Evolutionary conservation across 257 asterid species (phyloP).

Genomic region (Eucommia ulmoides): DNA sequence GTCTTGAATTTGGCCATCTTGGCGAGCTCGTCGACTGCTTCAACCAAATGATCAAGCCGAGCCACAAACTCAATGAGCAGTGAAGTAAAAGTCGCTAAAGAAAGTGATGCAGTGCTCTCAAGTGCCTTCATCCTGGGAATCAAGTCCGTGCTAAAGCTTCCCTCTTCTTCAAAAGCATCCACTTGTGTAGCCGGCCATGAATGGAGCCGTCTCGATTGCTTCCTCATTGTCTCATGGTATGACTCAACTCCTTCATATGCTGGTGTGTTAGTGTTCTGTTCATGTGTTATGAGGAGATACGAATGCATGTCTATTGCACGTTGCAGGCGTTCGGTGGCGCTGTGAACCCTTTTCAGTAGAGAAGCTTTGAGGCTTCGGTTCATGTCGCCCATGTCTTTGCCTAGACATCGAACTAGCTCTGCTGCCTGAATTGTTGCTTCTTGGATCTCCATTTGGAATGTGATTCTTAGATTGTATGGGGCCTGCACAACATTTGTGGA

Average conservation of each 20-base stretch:
- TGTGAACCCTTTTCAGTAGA: conserved; percentile 34
- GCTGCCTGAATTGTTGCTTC: conserved; percentile 45
- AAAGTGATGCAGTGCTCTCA: conserved; percentile 44
- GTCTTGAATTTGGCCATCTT: conserved; percentile 47
- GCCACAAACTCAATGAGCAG: conserved; percentile 59
- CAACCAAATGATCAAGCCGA: conserved; percentile 61
- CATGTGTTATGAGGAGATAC: conserved; percentile 27
- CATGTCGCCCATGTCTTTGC: conserved; percentile 39
- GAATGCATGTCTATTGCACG: conserved; percentile 43
- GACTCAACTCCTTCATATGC: conserved; percentile 10
- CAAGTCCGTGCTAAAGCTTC: conserved; percentile 17
- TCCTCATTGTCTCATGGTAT: conserved; percentile 43
- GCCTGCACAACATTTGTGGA: no score
- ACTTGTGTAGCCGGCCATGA: conserved; percentile 62
- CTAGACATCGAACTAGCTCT: conserved; percentile 40
- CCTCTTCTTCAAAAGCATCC: conserved; percentile 36
- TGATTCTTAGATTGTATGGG: conserved; percentile 38
- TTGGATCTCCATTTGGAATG: conserved; percentile 48
- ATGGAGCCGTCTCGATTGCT: conserved; percentile 41
- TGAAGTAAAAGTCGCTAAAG: conserved; percentile 52
- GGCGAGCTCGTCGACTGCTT: conserved; percentile 51
- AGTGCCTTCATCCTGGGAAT: conserved; percentile 34
- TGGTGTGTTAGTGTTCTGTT: conserved; percentile 9
- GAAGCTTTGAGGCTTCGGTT: conserved; percentile 25
- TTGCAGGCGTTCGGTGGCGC: conserved; percentile 38